phyloP scores from a whole-genome alignment of 2,329 filamentous ascomycete species.

The Sporothrix mexicana region DNA sequence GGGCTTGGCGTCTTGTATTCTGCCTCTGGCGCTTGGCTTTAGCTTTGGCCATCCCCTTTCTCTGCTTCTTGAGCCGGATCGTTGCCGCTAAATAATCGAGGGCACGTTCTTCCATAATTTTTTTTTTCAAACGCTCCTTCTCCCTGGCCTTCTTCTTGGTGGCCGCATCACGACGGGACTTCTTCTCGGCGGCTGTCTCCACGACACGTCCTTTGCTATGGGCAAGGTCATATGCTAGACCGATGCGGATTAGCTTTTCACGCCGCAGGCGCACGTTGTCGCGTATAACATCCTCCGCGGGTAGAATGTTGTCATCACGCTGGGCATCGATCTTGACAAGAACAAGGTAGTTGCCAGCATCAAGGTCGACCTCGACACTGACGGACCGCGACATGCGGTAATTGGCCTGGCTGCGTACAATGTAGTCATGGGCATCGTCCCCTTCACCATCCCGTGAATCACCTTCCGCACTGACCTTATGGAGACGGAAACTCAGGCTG shows the following conservation, averaged over 20 bases:
- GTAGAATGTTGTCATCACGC: slow-evolving; percentile 50
- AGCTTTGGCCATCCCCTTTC: slow-evolving; percentile 42
- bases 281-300: slow-evolving; percentile 63
- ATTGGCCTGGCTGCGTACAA: slow-evolving; percentile 64
- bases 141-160: slow-evolving; percentile 54
- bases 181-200: slow-evolving; percentile 56
- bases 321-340: slow-evolving; percentile 62
- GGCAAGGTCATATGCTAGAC: slow-evolving; percentile 64
- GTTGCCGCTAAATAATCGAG: slow-evolving; percentile 50
- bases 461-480: slow-evolving; percentile 37
- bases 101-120: slow-evolving; percentile 48
- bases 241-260: slow-evolving; percentile 64
- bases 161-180: slow-evolving; percentile 54
- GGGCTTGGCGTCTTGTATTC: not conserved
- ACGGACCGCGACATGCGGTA: slow-evolving; percentile 65
- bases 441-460: slow-evolving; percentile 47
- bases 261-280: slow-evolving; percentile 57
- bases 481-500: slow-evolving; percentile 50
- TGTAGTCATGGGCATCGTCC: slow-evolving; percentile 57
- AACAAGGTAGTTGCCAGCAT: slow-evolving; percentile 62
- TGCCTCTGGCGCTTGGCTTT: not conserved
- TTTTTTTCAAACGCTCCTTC: slow-evolving; percentile 54
- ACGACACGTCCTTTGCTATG: slow-evolving; percentile 63
- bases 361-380: slow-evolving; percentile 63
- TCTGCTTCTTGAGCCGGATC: slow-evolving; percentile 45